These are phyloP conservation scores for Wickerhamiella pararugosa DNA, from an alignment of 1,139 yeast species.

Conservation along the genomic window DNA sequence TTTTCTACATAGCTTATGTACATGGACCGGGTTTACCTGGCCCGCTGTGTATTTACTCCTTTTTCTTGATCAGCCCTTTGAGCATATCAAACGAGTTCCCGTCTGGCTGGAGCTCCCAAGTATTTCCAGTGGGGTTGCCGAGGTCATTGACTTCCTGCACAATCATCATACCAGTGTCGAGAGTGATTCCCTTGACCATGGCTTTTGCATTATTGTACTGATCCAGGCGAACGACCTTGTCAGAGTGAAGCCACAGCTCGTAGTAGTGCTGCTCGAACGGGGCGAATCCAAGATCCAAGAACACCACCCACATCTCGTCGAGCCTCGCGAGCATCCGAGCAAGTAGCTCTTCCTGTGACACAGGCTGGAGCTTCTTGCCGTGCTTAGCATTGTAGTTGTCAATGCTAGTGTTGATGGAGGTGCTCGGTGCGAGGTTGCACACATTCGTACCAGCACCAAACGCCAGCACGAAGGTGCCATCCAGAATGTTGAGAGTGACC, in stretches of 20 bases:
- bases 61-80: slow-evolving; percentile 70
- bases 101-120: slow-evolving; percentile 76
- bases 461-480: slow-evolving; percentile 39
- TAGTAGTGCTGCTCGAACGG: slow-evolving; percentile 66
- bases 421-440: slow-evolving; percentile 78
- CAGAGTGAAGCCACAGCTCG: slow-evolving; percentile 69
- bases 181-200: slow-evolving; percentile 61
- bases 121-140: slow-evolving; percentile 35
- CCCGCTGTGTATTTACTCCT: slow-evolving; percentile 10
- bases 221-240: slow-evolving; percentile 42
- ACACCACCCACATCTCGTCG: slow-evolving; percentile 44
- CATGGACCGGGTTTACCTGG: too few relatives aligned
- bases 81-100: slow-evolving; percentile 96
- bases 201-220: slow-evolving; percentile 41
- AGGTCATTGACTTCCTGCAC: slow-evolving; percentile 47
- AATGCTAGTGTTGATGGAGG: slow-evolving; percentile 64
- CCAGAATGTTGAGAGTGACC: slow-evolving; percentile 58
- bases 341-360: slow-evolving; percentile 44
- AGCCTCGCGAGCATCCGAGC: slow-evolving; percentile 59
- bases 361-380: slow-evolving; percentile 31
- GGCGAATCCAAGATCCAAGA: slow-evolving; percentile 47
- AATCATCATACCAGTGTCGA: slow-evolving; percentile 65
- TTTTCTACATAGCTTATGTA: too few relatives aligned
- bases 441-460: slow-evolving; percentile 85
- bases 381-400: slow-evolving; percentile 38